Conservation (phyloP, 306 rosid species). For the Morella rubra region DNA sequence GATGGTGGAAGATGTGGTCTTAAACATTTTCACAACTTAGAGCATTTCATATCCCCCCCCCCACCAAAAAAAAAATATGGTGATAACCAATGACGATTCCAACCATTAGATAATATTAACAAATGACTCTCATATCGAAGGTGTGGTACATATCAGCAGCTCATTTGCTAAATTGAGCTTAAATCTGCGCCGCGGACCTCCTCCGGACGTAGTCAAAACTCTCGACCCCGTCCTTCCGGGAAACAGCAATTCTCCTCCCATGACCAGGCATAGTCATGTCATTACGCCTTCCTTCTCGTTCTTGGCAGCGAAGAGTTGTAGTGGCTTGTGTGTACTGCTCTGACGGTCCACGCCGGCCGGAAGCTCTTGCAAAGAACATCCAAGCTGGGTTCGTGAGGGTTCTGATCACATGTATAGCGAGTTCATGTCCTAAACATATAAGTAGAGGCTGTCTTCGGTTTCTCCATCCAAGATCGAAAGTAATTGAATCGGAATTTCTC, state of each 20-base stretch:
- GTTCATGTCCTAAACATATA: constrained; percentile 90
- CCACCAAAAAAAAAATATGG: too few relatives aligned
- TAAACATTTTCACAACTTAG: too few relatives aligned
- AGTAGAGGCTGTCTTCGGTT: constrained; percentile 90
- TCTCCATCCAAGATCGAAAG: constrained; percentile 93
- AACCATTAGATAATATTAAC: too few relatives aligned
- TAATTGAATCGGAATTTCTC: constrained; percentile 90
- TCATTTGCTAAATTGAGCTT: too few relatives aligned
- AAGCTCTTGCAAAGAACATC: constrained; percentile 79
- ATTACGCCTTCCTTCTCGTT: constrained; percentile 86
- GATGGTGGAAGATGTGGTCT: too few relatives aligned
- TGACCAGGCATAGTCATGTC: too few relatives aligned
- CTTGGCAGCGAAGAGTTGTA: constrained; percentile 82
- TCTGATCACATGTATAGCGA: constrained; percentile 66
- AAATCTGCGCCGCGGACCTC: constrained; percentile 82
- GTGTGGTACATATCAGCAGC: constrained; percentile 78
- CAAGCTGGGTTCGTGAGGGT: constrained; percentile 90
- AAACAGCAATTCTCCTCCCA: too few relatives aligned
- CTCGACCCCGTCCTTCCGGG: constrained; percentile 66
- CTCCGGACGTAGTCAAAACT: too few relatives aligned
- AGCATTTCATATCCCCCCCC: too few relatives aligned
- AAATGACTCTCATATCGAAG: constrained; percentile 82
- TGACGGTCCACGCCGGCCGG: constrained; percentile 84
- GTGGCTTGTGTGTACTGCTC: too few relatives aligned
- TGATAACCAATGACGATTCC: too few relatives aligned